Base-by-base conservation (phyloP, 495 filamentous ascomycete genomes). In the Talaromyces adpressus region DNA sequence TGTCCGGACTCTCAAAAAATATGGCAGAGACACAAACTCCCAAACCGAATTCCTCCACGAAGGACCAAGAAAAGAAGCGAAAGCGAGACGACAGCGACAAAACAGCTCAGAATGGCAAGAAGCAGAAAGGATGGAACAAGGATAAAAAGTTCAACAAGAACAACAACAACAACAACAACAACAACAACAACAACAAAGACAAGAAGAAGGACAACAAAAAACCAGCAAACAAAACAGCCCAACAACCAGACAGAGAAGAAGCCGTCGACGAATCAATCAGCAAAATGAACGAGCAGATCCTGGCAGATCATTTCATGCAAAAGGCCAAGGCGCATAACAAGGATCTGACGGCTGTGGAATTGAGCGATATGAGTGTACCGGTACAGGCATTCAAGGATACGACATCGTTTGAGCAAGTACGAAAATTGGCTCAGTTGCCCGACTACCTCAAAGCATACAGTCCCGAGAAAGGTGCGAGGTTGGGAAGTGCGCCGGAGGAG, bases 261-360 rank as follows among this genome's bases (percentile, higher is more conserved):
- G 84, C 86, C n/a, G 75, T 97, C 62, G 93, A 97, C 73, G 83
- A 83, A 65, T 87, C 89, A 0, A 91, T 97, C 71, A 84, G 85
- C 29, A 82, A 84, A 36, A 90, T 98, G 87, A 90, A 96, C 65
- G 87, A 83, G 56, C 82, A 84, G 62, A 77, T 98, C 39, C 72
- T 96, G n/a, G 89, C 93, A 0, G 94, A 98, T 72, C 86, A 96
- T 71, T 75, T 96, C 63, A 87, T 85, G n/a, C 86, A 93, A 69
- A 85, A 88, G 68, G 87, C 87, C 45, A 85, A 83, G 67, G 82
- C 86, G n/a, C 93, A 90, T 66, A 88, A 91, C 30, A 87, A 85
- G 39, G 85, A 93, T 53, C 71, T 97, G 57, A 96, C 88, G 66
- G 79, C 84, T 1, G 84, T 97, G 22, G 94, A 98, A 73, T 74